These are phyloP conservation scores for Leucocoprinus birnbaumii DNA, from an alignment of 768 basidiomycete genomes.

Conservation along the genomic window DNA sequence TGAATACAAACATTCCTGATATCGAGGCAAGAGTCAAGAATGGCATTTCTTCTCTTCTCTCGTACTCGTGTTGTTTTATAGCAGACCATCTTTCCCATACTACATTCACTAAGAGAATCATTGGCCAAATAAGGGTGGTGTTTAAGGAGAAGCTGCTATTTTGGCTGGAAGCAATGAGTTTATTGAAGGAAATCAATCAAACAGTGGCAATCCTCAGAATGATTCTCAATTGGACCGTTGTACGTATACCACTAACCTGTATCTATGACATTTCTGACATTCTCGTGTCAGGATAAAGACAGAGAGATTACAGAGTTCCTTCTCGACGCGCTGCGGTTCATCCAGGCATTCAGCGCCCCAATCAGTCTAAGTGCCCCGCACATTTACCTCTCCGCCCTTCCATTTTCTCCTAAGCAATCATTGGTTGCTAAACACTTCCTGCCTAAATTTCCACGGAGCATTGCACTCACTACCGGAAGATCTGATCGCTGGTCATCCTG, in stretches of 20 bases:
- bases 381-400: constrained; percentile 26
- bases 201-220: constrained; percentile 1
- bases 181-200: constrained; percentile 17
- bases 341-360: constrained; percentile 14
- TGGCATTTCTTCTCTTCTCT: constrained; percentile 21
- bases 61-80: constrained; percentile 30
- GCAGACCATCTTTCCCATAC: constrained; percentile 21
- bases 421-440: constrained; percentile 15
- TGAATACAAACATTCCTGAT: constrained; percentile 23
- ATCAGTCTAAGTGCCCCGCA: constrained; percentile 22
- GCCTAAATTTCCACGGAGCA: constrained; percentile 10
- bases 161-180: constrained; percentile 31
- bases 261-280: background rate
- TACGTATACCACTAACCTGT: constrained; percentile 3
- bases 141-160: constrained; percentile 22
- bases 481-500: constrained; percentile 17
- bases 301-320: constrained; percentile 13
- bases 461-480: constrained; percentile 13
- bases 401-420: constrained; percentile 21
- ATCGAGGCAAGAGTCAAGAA: constrained; percentile 17
- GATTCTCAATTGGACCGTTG: constrained; percentile 12
- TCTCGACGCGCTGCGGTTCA: constrained; percentile 18
- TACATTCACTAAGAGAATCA: background rate
- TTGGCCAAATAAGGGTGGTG: constrained; percentile 17
- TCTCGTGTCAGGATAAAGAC: background rate